Conservation (phyloP, 148 eudicot genomes). For the Vaccinium macrocarpon region DNA sequence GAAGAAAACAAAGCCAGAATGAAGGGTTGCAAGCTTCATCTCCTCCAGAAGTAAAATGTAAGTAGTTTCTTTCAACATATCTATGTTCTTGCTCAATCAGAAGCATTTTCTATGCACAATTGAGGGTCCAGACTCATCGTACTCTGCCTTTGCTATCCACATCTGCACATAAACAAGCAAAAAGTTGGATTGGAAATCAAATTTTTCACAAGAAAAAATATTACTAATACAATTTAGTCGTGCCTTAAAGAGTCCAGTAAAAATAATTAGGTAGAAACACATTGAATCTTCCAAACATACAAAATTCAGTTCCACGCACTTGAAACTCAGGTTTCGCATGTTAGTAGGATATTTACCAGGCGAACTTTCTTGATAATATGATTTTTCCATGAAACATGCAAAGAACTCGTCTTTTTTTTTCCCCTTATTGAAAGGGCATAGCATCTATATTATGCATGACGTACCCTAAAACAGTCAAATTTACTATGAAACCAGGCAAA, state of each 20-base stretch:
- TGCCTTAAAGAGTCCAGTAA: not conserved
- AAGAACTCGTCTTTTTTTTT: not conserved
- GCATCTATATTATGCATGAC: not conserved
- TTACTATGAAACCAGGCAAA: not conserved
- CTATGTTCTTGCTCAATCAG: not conserved
- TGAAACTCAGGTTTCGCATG: not conserved
- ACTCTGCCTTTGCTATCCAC: slow-evolving; percentile 2
- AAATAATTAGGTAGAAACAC: not conserved
- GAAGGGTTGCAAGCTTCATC: not conserved
- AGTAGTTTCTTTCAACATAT: not conserved
- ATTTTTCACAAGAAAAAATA: not conserved
- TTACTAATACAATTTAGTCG: not conserved
- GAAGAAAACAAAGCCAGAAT: not conserved
- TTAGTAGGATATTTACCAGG: not conserved
- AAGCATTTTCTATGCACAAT: slow-evolving; percentile 9
- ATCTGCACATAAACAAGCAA: not conserved
- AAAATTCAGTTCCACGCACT: not conserved
- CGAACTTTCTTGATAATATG: not conserved
- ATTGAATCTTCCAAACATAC: not conserved
- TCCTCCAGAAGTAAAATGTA: not conserved
- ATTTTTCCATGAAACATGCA: not conserved
- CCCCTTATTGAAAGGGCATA: not conserved
- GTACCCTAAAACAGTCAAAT: not conserved
- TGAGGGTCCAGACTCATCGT: slow-evolving; percentile 2
- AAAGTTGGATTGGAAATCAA: not conserved